These are phyloP conservation scores for Blastobotrys raffinosifermentans DNA, from an alignment of 1,139 yeast species.

Conservation along the genomic window DNA sequence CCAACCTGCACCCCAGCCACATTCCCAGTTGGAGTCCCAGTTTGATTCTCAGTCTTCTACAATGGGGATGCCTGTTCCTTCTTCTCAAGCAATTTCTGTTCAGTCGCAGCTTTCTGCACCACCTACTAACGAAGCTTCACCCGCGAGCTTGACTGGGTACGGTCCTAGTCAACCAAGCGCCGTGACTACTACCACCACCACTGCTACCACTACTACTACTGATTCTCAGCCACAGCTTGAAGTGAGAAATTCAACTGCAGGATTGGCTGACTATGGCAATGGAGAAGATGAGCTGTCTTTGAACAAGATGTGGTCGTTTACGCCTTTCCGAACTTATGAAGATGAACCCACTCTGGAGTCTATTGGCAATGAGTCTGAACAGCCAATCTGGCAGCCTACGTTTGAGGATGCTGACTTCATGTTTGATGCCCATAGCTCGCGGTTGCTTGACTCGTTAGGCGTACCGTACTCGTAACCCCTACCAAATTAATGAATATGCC, in stretches of 20 bases:
- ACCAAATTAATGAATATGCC: neutral
- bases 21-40: neutral
- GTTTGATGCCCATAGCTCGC: conserved; percentile 22
- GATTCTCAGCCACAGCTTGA: neutral
- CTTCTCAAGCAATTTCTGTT: neutral
- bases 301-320: conserved; percentile 12
- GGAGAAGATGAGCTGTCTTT: too few relatives aligned
- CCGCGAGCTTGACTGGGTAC: too few relatives aligned
- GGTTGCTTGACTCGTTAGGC: conserved; percentile 17
- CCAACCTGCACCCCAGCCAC: neutral
- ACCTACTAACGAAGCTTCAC: too few relatives aligned
- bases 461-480: neutral
- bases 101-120: neutral
- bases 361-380: conserved; percentile 1
- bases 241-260: too few relatives aligned
- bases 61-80: neutral
- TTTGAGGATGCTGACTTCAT: conserved; percentile 16
- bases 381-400: conserved; percentile 9
- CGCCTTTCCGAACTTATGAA: conserved; percentile 8
- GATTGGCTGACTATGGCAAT: neutral
- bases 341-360: conserved; percentile 1
- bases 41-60: neutral
- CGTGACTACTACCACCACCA: neutral
- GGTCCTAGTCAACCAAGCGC: neutral
- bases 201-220: neutral